Base-by-base conservation (phyloP, 306 rosid species). In the Gleditsia sinensis region DNA sequence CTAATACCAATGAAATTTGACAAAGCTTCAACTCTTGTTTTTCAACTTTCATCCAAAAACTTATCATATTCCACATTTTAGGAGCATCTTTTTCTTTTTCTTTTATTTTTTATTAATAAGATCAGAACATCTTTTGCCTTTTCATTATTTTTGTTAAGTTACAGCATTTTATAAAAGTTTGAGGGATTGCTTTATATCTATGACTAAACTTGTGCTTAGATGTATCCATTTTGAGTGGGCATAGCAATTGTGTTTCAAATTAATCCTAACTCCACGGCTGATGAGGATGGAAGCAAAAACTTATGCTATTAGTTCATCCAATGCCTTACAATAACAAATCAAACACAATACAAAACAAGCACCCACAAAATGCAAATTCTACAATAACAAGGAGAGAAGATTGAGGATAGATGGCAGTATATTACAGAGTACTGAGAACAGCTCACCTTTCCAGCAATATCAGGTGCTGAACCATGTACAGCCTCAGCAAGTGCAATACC, bases 401-500 rank as follows among this genome's bases (percentile, higher is more conserved):
- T n/a, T 17, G 25, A 34, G 21, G 8, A 59, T 17, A 6, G 37
- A 3, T 4, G 57, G 39, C 11, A 12, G 13, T 9, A 62, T 17
- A 62, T 20, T 20, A 3, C 2, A 25, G 19, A 36, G 5, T 36
- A 2, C 50, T 42, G 51, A 50, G 42, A 62, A 43, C 25, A 2
- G 36, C 78, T 90, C 70, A 95, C 99, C 99, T 86, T 92, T 88
- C 99, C 99, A 46, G 99, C 99, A 78, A 95, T 95, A 85, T 95
- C 99, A 70, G 99, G 99, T 56, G 99, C 99, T 24, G 99, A 95
- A 86, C 99, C 99, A 78, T 95, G 99, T 51, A 95, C 99, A 77
- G 99, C 99, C 87, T 95, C 99, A 67, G 99, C 99, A 69, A 95
- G 99, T 60, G 99, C 98, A 62, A 95, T 92, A 45, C 99, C 99